Evolutionary conservation across 2,329 filamentous ascomycete genomes (phyloP).

Genomic region (Thelonectria blattea): DNA sequence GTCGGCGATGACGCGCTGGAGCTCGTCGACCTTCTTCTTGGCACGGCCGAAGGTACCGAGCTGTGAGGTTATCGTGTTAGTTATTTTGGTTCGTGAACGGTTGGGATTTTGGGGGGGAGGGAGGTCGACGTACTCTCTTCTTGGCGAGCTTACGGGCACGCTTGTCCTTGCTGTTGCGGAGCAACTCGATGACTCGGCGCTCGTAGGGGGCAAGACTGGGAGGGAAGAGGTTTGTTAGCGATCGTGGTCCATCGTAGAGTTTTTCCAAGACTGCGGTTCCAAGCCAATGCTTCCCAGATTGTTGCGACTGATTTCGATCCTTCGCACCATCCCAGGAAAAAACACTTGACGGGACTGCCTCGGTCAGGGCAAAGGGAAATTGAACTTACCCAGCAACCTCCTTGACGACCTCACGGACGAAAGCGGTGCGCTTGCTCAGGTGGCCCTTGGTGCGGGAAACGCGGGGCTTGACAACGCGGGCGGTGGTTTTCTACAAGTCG

Average conservation of each 20-base stretch:
- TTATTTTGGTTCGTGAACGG: not conserved
- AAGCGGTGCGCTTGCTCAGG: constrained; percentile 94
- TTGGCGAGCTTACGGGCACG: constrained; percentile 98
- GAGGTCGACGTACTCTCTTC: constrained; percentile 79
- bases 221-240: constrained; percentile 37
- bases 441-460: constrained; percentile 91
- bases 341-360: not conserved
- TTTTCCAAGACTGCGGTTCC: not conserved
- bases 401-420: constrained; percentile 97
- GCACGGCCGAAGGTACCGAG: constrained; percentile 98
- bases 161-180: constrained; percentile 99
- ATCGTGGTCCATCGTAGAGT: not conserved
- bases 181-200: constrained; percentile 97
- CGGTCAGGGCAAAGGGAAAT: constrained; percentile 2
- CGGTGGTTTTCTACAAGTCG: constrained; percentile 76
- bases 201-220: constrained; percentile 87
- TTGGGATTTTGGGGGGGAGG: not conserved
- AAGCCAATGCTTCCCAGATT: not conserved
- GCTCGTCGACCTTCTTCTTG: constrained; percentile 99
- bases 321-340: not conserved
- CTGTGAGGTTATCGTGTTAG: constrained; percentile 53
- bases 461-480: constrained; percentile 77
- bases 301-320: not conserved
- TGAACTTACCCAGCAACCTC: constrained; percentile 90
- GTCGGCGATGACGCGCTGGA: constrained; percentile 97